Conservation (phyloP, 1,139 yeast genomes). For the Saccharomyces uvarum region DNA sequence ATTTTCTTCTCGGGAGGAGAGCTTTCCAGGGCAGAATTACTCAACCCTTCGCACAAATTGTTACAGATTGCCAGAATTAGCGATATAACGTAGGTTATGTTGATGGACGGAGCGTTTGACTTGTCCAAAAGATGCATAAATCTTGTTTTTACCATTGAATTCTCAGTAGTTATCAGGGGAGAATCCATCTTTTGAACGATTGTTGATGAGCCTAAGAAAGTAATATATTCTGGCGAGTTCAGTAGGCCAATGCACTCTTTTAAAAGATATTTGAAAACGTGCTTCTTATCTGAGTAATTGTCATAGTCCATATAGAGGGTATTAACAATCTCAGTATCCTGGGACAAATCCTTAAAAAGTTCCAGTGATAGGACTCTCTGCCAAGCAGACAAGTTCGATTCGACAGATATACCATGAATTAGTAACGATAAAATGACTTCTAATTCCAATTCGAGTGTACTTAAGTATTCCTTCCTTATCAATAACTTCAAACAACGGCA, state of each 20-base stretch:
- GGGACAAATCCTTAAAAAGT: slow-evolving; percentile 52
- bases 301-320: slow-evolving; percentile 60
- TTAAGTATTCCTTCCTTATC: slow-evolving; percentile 48
- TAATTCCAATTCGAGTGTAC: slow-evolving; percentile 60
- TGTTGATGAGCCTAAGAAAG: slow-evolving; percentile 33
- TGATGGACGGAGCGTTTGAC: slow-evolving; percentile 55
- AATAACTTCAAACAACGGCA: slow-evolving; percentile 61
- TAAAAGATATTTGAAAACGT: slow-evolving; percentile 54
- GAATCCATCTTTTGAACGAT: slow-evolving; percentile 26
- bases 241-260: slow-evolving; percentile 37
- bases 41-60: slow-evolving; percentile 61
- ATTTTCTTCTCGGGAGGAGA: slow-evolving; percentile 31
- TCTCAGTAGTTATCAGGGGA: slow-evolving; percentile 28
- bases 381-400: slow-evolving; percentile 53
- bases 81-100: slow-evolving; percentile 55
- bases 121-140: slow-evolving; percentile 75
- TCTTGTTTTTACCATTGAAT: slow-evolving; percentile 44
- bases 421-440: slow-evolving; percentile 71
- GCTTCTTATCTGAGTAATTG: slow-evolving; percentile 46
- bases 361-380: slow-evolving; percentile 67
- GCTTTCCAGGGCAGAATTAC: slow-evolving; percentile 41
- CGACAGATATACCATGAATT: slow-evolving; percentile 53
- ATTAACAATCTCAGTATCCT: slow-evolving; percentile 47
- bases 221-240: slow-evolving; percentile 32
- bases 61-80: slow-evolving; percentile 50